These are phyloP conservation scores for Wickerhamomyces sp. DNA, from an alignment of 1,139 yeast genomes.

Conservation along the genomic window DNA sequence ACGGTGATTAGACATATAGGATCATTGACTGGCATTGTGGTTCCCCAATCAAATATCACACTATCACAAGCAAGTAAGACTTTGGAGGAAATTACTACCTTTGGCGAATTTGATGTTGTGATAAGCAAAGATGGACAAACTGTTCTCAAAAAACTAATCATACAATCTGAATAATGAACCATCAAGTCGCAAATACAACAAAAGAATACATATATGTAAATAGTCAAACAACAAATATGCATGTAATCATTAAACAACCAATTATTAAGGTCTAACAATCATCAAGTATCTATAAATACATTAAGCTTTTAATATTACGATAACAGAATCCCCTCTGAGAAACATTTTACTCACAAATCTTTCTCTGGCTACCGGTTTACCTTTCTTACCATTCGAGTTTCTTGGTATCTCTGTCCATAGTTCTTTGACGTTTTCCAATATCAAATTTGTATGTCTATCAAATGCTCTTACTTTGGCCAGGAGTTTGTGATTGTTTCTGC, in stretches of 20 bases:
- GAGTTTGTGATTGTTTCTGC: slow-evolving; percentile 89
- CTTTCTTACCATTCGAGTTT: slow-evolving; percentile 64
- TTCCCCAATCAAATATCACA: slow-evolving; percentile 15
- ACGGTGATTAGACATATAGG: slow-evolving; percentile 10
- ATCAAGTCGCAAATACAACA: background rate
- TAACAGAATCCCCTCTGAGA: slow-evolving; percentile 92
- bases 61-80: slow-evolving; percentile 2
- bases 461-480: slow-evolving; percentile 90
- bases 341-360: slow-evolving; percentile 87
- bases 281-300: background rate
- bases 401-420: slow-evolving; percentile 76
- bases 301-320: slow-evolving; percentile 60
- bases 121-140: slow-evolving; percentile 10
- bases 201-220: slow-evolving; percentile 1
- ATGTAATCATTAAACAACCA: background rate
- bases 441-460: slow-evolving; percentile 93
- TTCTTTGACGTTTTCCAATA: slow-evolving; percentile 88
- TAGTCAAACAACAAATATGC: background rate
- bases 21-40: slow-evolving; percentile 6
- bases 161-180: slow-evolving; percentile 2
- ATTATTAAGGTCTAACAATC: background rate
- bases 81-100: slow-evolving; percentile 9
- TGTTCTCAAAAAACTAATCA: slow-evolving; percentile 14
- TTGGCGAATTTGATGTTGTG: slow-evolving; percentile 15
- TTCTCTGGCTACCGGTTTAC: slow-evolving; percentile 69